Percentiles rank a stretch among this genome's conserved stretches.
Evolutionary conservation across 371 early-diverging fungal genomes (phyloP).

Genomic region (Rhizomucor pusillus): DNA sequence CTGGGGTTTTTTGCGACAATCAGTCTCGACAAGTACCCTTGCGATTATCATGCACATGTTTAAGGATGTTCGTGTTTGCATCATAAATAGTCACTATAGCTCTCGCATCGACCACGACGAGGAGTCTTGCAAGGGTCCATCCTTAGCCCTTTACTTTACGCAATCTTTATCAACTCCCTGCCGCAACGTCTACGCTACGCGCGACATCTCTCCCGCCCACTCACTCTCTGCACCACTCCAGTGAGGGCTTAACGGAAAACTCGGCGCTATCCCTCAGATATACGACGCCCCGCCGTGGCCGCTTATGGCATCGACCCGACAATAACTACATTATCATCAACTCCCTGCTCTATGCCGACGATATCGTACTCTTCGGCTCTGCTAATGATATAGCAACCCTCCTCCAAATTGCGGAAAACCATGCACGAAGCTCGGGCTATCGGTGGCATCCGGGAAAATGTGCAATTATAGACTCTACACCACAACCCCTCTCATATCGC

Average conservation of each 20-base stretch:
- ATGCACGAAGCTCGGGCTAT: slow-evolving; percentile 19
- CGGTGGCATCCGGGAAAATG: slow-evolving; percentile 31
- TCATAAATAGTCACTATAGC: slow-evolving; percentile 4
- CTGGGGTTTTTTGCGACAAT: slow-evolving; percentile 9
- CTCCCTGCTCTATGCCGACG: slow-evolving; percentile 26
- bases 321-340: slow-evolving; percentile 13
- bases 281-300: too few relatives aligned
- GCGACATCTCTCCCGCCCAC: too few relatives aligned
- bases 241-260: too few relatives aligned
- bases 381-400: slow-evolving; percentile 9
- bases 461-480: slow-evolving; percentile 13
- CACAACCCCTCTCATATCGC: background rate
- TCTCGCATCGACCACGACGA: slow-evolving; percentile 18
- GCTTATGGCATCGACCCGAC: too few relatives aligned
- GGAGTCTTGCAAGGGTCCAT: slow-evolving; percentile 30
- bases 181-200: slow-evolving; percentile 9
- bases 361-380: slow-evolving; percentile 25
- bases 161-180: slow-evolving; percentile 21
- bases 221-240: too few relatives aligned
- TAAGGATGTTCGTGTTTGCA: slow-evolving; percentile 11
- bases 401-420: slow-evolving; percentile 11
- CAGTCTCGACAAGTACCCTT: slow-evolving; percentile 2
- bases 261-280: too few relatives aligned
- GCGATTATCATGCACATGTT: slow-evolving; percentile 16
- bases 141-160: slow-evolving; percentile 20